Percentiles rank a stretch among this genome's conserved stretches.
These are phyloP conservation scores for Colletotrichum costaricense DNA, from an alignment of 2,329 filamentous ascomycete genomes.

Conservation along the genomic window DNA sequence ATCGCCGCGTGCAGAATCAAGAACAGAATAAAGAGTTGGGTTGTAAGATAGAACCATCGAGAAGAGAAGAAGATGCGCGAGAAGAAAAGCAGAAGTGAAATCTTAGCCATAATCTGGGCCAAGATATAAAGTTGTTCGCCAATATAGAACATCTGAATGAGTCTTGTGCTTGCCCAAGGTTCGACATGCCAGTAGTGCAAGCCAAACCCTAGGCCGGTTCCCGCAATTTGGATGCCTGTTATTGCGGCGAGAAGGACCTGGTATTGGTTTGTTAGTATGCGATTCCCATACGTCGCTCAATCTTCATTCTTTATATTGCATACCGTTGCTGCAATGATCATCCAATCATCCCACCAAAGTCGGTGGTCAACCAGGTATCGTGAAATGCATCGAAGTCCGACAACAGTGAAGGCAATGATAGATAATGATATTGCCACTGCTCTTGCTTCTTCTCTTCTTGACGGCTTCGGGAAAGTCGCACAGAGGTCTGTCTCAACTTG, in stretches of 20 bases:
- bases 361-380: background rate
- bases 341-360: background rate
- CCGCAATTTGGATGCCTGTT: background rate
- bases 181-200: background rate
- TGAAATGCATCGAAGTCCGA: background rate
- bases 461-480: background rate
- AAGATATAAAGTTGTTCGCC: background rate
- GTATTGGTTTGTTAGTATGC: background rate
- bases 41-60: background rate
- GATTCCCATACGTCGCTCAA: background rate
- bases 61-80: background rate
- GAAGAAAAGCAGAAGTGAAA: background rate
- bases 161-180: background rate
- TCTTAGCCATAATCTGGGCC: background rate
- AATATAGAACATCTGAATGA: background rate
- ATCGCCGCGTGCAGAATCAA: background rate
- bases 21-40: background rate
- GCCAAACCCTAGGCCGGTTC: background rate
- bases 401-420: background rate
- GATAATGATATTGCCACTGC: background rate
- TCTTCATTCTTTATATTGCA: background rate
- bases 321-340: background rate
- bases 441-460: background rate
- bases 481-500: background rate
- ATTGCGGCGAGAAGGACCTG: background rate